Evolutionary conservation across 2,329 filamentous ascomycete species (phyloP).

Genomic region (Pseudopyricularia javanii): DNA sequence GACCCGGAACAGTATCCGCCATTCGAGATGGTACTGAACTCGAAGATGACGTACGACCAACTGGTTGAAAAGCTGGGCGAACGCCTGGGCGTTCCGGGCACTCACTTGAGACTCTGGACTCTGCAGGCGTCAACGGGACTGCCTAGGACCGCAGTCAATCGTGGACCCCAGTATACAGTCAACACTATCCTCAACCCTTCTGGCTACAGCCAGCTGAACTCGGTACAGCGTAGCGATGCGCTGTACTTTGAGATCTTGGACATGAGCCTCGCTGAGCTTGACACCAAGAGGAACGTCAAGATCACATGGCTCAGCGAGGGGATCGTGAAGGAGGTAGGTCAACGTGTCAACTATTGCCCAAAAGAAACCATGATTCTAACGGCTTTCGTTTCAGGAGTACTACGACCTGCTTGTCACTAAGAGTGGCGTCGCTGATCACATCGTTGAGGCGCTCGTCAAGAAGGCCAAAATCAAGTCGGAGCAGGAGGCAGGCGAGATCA

Average conservation of each 20-base stretch:
- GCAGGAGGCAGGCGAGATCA: conserved; percentile 52
- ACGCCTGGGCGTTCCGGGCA: conserved; percentile 63
- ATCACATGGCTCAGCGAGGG: conserved; percentile 80
- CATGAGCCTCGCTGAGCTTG: conserved; percentile 83
- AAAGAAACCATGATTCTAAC: background rate
- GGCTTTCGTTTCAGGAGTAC: conserved; percentile 41
- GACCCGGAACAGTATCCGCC: conserved; percentile 45
- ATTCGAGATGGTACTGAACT: conserved; percentile 70
- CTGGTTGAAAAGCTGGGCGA: conserved; percentile 75
- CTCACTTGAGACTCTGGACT: conserved; percentile 84
- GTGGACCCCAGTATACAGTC: conserved; percentile 57
- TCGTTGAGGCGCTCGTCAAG: conserved; percentile 64
- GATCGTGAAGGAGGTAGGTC: conserved; percentile 71
- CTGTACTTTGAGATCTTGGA: conserved; percentile 90
- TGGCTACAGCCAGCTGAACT: conserved; percentile 58
- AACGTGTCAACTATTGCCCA: background rate
- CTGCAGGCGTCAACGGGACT: conserved; percentile 67
- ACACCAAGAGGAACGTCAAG: conserved; percentile 81
- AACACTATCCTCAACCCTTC: conserved; percentile 66
- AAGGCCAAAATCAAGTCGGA: conserved; percentile 74
- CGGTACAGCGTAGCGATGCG: conserved; percentile 60
- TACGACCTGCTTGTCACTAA: conserved; percentile 81
- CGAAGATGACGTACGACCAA: conserved; percentile 82
- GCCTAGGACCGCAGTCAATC: conserved; percentile 67
- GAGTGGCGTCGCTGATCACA: conserved; percentile 66